Base-by-base conservation (phyloP, 2,329 filamentous ascomycete species). In the Alternaria brassicicola region DNA sequence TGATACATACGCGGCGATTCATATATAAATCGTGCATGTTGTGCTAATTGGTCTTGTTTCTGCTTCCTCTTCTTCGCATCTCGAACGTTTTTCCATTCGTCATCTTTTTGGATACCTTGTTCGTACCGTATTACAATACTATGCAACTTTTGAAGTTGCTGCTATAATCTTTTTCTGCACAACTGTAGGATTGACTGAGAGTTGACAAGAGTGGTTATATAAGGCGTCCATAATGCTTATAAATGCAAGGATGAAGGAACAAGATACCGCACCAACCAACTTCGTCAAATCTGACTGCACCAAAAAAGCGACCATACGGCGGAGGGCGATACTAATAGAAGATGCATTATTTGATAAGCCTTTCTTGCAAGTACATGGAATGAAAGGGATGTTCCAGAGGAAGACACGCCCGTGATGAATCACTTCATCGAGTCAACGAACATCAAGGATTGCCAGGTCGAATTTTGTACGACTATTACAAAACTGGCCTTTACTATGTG, bases 1-100 rank as follows among this genome's bases (percentile, higher is more conserved):
- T 30, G 13, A 12, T 31, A 12, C 48, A 25, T 17, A 38, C 17
- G 7, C 15, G 17, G 17, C 19, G 1, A 7, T 30, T 48, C 47
- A 26, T 13, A 66, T 69, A 63, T 66, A 78, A 76, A 60, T 64
- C 76, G 66, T 21, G 76, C 76, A 66, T 77, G 65, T 59, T 79
- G 76, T 23, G 78, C 78, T 39, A 78, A 59, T 42, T 76, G 67
- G 62, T 79, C 76, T 63, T 78, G 76, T n/a, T 78, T 77, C 48
- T 76, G 72, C 63, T 79, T 78, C 36, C 77, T 66, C 56, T 77
- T 73, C 57, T 71, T 75, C 4, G 74, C 69, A 54, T 78, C 76
- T 42, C 71, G 54, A 25, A 78, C 69, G 17, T 69, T 66, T 33
- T 71, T 69, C 76, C 77, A 79, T 25, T 69, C 56, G 30, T 75